Conservation (phyloP, 1,284 basidiomycete species). For the Leccinum griseonigrum region DNA sequence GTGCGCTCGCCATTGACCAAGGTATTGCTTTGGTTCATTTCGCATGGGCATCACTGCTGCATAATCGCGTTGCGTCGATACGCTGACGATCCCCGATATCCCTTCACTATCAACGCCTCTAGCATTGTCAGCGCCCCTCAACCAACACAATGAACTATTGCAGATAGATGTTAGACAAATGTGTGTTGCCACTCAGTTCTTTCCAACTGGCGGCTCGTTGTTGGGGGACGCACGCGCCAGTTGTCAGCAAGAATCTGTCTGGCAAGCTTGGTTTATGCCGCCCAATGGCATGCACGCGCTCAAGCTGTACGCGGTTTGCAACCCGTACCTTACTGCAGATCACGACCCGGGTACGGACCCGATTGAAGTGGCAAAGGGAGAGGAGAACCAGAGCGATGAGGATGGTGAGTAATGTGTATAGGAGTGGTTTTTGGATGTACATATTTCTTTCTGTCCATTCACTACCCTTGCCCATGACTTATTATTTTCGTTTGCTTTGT, state of each 20-base stretch:
- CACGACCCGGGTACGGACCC: conserved; percentile 63
- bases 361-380: conserved; percentile 85
- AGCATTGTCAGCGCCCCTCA: too few species aligned
- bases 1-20: neutral
- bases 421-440: too few species aligned
- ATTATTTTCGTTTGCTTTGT: neutral
- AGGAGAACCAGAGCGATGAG: conserved; percentile 78
- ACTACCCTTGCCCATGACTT: too few species aligned
- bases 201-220: conserved; percentile 98
- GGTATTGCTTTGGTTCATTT: neutral
- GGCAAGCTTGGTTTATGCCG: conserved; percentile 82
- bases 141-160: conserved; percentile 49
- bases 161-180: conserved; percentile 65
- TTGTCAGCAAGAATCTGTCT: conserved; percentile 7
- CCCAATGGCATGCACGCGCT: conserved; percentile 81
- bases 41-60: neutral
- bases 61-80: neutral
- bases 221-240: conserved; percentile 61
- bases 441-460: too few species aligned
- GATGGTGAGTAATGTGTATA: conserved; percentile 44
- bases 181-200: conserved; percentile 52
- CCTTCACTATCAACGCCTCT: too few species aligned
- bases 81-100: too few species aligned
- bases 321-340: conserved; percentile 86
- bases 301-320: conserved; percentile 87